phyloP scores from a whole-genome alignment of 371 early-diverging fungal genomes.

The Mortierella sp. region DNA sequence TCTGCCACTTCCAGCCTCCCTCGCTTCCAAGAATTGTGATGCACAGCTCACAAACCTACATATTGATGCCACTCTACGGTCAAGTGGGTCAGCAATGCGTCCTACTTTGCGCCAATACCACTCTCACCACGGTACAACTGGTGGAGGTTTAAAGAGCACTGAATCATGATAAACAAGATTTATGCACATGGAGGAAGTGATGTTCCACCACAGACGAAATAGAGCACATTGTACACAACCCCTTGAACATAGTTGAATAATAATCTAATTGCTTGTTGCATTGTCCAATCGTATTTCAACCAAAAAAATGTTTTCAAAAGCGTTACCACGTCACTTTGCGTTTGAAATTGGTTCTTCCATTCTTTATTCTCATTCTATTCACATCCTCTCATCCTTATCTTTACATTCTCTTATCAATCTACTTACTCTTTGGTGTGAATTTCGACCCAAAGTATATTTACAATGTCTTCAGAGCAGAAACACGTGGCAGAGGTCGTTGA shows the following conservation, averaged over 20 bases:
- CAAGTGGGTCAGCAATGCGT: background rate
- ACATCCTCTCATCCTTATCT: background rate
- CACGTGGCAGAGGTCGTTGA: background rate
- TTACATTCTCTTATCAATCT: background rate
- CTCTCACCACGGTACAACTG: background rate
- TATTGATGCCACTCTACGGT: background rate
- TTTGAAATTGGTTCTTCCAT: background rate
- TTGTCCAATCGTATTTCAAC: background rate
- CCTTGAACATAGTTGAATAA: too few relatives aligned
- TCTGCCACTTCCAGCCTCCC: slow-evolving; percentile 24
- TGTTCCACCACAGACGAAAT: background rate
- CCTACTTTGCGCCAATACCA: slow-evolving; percentile 3
- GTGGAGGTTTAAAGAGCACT: background rate
- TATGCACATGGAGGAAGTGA: background rate
- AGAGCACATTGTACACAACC: background rate
- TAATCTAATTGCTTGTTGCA: too few relatives aligned
- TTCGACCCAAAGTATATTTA: background rate
- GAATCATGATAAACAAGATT: background rate
- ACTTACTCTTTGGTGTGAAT: background rate
- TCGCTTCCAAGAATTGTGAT: slow-evolving; percentile 4
- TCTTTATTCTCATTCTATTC: background rate
- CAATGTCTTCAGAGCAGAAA: background rate
- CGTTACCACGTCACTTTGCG: background rate
- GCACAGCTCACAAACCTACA: background rate
- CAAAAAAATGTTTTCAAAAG: too few relatives aligned